A percentile compares a stretch with the other conserved stretches of the same genome.
Conservation (phyloP, 768 basidiomycete species). For the Amanita rimosa region DNA sequence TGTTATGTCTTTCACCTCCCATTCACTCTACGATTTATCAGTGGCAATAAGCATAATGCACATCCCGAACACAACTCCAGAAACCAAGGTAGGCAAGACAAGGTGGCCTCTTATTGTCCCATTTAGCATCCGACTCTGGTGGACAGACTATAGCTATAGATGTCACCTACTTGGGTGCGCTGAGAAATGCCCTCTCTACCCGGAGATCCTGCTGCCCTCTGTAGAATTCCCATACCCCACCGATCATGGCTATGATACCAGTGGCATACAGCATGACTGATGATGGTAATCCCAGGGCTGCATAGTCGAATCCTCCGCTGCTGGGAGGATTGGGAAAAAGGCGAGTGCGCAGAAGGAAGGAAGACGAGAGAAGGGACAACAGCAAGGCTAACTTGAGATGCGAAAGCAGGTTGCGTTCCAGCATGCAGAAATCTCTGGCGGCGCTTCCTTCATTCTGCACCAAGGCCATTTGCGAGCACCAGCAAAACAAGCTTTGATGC, state of each 20-base stretch:
- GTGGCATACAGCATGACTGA: conserved; percentile 43
- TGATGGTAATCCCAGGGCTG: conserved; percentile 27
- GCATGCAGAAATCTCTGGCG: conserved; percentile 71
- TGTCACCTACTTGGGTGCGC: conserved; percentile 41
- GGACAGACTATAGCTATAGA: background rate
- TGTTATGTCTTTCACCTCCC: background rate
- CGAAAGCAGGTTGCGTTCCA: conserved; percentile 64
- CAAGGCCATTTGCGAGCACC: background rate
- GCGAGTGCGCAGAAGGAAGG: conserved; percentile 49
- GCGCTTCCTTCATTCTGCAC: conserved; percentile 36
- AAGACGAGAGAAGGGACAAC: conserved; percentile 51
- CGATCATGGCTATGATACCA: conserved; percentile 40
- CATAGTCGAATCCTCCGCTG: conserved; percentile 11
- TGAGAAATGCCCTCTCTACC: conserved; percentile 48
- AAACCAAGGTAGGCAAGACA: conserved; percentile 38
- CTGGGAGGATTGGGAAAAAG: conserved; percentile 32
- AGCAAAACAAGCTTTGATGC: background rate
- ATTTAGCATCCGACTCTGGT: background rate
- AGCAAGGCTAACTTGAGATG: conserved; percentile 59
- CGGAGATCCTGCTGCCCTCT: conserved; percentile 44
- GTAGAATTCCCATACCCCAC: conserved; percentile 59
- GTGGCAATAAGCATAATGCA: conserved; percentile 38
- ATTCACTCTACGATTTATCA: conserved; percentile 11
- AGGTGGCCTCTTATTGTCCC: conserved; percentile 30
- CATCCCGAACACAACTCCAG: conserved; percentile 35